Evolutionary conservation across 768 basidiomycete genomes (phyloP), one percentile per base, ranked within the genome.

Genomic region (Suillus decipiens): DNA sequence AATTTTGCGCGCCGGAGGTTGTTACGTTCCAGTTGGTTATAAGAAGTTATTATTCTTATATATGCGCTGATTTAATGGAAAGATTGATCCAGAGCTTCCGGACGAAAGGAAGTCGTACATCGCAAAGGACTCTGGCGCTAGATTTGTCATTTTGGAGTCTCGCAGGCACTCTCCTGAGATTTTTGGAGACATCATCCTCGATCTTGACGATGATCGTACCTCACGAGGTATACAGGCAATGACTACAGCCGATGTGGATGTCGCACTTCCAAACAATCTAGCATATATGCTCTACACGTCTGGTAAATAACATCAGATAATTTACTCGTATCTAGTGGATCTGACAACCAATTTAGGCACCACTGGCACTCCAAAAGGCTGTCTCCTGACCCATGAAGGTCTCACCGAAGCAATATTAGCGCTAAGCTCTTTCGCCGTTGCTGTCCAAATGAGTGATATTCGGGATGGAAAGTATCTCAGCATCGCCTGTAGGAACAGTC

Each of bases 61-160:
- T 55, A 62, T n/a, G n/a, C 17, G 61, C 31, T 53, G 45, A 61
- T 39, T 31, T 15, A 41, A 48, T 61, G 3, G n/a, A 43, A 43
- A 84, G 82, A 83, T 84, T 59, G 82, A 84, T 63, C 81, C 83
- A 5, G 82, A 83, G 61, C 71, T 84, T 39, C 82, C 82, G 28
- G 54, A 66, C 10, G 81, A 82, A 68, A 74, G 82, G 50, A 82
- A 81, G 65, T 65, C 69, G 17, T 83, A 78, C 64, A 84, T 84
- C 41, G 79, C 76, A 3, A 68, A 70, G 61, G 79, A 84, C 68
- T 80, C 80, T 2, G 68, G 69, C 28, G 79, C 82, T 12, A 72
- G 69, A 36, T 78, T 79, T 67, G 79, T 83, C 36, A 62, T 84
- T n/a, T 76, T 79, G 15, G 67, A 77, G 7, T 69, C 72, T 50